phyloP scores from a whole-genome alignment of 306 rosid genomes.

The Malus orientalis region DNA sequence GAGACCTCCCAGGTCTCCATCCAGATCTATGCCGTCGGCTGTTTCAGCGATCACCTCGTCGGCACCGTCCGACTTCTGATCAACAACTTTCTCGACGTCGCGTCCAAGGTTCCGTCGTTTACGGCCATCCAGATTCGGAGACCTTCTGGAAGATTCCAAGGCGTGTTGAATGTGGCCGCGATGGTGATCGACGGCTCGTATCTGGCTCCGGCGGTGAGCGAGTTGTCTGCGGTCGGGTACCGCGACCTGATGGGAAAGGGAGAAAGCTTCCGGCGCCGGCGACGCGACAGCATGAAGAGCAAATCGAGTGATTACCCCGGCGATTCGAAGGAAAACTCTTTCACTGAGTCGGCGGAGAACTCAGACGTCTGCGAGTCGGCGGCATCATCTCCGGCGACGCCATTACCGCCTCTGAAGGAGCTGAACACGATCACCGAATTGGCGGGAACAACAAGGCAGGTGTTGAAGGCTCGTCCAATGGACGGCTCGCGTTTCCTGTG shows the following conservation, averaged over 20 bases:
- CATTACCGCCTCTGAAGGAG: constrained; percentile 45
- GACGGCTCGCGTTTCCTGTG: constrained; percentile 52
- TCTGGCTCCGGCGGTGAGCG: constrained; percentile 34
- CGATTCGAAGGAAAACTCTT: constrained; percentile 22
- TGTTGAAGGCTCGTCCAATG: constrained; percentile 17
- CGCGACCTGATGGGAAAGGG: constrained; percentile 75
- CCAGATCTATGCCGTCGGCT: constrained; percentile 59
- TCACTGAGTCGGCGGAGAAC: constrained; percentile 19
- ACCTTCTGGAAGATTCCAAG: constrained; percentile 75
- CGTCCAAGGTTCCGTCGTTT: constrained; percentile 43
- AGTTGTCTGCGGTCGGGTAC: constrained; percentile 53
- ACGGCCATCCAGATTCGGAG: constrained; percentile 71
- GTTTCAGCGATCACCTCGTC: constrained; percentile 46
- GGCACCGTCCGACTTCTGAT: constrained; percentile 69
- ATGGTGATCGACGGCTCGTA: constrained; percentile 37
- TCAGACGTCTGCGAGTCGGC: background rate
- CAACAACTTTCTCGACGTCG: constrained; percentile 41
- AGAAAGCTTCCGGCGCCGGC: constrained; percentile 20
- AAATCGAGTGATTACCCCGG: constrained; percentile 35
- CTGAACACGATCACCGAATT: constrained; percentile 49
- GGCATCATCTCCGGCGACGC: constrained; percentile 37
- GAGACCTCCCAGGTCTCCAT: constrained; percentile 63
- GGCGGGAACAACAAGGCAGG: constrained; percentile 38
- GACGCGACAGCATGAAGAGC: constrained; percentile 2
- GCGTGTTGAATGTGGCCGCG: constrained; percentile 67